Conservation (phyloP, 768 basidiomycete species). For the Cubamyces lactineus region DNA sequence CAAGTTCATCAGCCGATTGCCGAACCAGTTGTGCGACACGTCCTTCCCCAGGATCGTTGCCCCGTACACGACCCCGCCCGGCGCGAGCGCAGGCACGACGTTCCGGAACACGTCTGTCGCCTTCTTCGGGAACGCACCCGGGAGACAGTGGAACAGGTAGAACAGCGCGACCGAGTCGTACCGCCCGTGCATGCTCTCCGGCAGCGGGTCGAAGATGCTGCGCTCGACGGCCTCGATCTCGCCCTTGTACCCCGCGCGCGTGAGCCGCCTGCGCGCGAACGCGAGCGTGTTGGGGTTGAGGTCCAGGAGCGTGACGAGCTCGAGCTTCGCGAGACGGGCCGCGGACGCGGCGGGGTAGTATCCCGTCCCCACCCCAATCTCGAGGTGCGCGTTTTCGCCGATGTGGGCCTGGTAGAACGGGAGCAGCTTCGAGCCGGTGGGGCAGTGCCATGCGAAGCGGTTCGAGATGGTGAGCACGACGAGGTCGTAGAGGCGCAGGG, state of each 20-base stretch:
- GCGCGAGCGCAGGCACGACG: constrained; percentile 9
- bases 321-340: constrained; percentile 7
- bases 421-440: constrained; percentile 14
- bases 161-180: constrained; percentile 29
- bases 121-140: constrained; percentile 25
- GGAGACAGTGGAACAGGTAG: constrained; percentile 29
- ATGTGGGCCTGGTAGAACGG: constrained; percentile 26
- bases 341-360: constrained; percentile 24
- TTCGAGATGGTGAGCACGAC: constrained; percentile 22
- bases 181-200: constrained; percentile 1
- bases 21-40: constrained; percentile 24
- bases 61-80: constrained; percentile 27
- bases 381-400: constrained; percentile 24
- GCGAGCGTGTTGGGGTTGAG: constrained; percentile 24
- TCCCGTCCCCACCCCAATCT: constrained; percentile 28
- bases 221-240: constrained; percentile 12
- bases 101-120: constrained; percentile 18
- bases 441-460: constrained; percentile 22
- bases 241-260: constrained; percentile 21
- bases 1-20: constrained; percentile 4
- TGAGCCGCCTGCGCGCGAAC: constrained; percentile 11
- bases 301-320: constrained; percentile 24
- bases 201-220: constrained; percentile 25
- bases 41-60: constrained; percentile 26
- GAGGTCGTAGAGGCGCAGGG: constrained; percentile 22